Evolutionary conservation across 139 green algal species (phyloP).

Genomic region (Astrephomene gubernaculifera): DNA sequence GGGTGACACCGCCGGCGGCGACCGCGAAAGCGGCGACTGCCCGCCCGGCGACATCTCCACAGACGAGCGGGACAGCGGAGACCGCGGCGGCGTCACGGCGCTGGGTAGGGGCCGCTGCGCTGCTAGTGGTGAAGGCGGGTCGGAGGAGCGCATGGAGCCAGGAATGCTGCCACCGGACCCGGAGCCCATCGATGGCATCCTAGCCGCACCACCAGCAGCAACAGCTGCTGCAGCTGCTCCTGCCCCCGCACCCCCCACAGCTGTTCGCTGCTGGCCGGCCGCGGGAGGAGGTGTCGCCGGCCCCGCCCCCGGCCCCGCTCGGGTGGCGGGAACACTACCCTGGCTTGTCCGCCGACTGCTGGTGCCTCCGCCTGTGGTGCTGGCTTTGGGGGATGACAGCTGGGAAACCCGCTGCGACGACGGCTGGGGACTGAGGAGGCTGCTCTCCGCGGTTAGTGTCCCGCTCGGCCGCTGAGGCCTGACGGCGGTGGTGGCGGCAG

Average conservation of each 20-base stretch:
- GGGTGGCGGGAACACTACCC: no score
- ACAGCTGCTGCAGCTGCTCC: no score
- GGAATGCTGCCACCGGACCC: no score
- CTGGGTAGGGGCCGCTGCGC: not conserved
- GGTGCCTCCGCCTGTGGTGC: not conserved
- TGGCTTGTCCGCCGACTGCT: not conserved
- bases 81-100: not conserved
- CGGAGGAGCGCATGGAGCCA: not conserved
- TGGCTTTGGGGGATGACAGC: not conserved
- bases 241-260: no score
- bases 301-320: no score
- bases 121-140: not conserved
- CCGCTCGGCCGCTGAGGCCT: not conserved
- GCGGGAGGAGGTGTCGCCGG: no score
- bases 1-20: not conserved
- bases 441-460: constrained; percentile 16
- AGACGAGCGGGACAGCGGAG: constrained; percentile 7
- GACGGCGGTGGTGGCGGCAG: not conserved
- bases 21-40: not conserved
- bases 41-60: not conserved
- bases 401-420: no score
- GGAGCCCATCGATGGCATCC: no score
- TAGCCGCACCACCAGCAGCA: no score
- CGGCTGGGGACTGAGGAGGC: constrained; percentile 24
- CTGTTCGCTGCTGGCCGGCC: not conserved